Percentiles rank a stretch among this genome's conserved stretches.
These are phyloP conservation scores for Leersia perrieri DNA, from an alignment of 176 grass and related monocot genomes.

Conservation along the genomic window DNA sequence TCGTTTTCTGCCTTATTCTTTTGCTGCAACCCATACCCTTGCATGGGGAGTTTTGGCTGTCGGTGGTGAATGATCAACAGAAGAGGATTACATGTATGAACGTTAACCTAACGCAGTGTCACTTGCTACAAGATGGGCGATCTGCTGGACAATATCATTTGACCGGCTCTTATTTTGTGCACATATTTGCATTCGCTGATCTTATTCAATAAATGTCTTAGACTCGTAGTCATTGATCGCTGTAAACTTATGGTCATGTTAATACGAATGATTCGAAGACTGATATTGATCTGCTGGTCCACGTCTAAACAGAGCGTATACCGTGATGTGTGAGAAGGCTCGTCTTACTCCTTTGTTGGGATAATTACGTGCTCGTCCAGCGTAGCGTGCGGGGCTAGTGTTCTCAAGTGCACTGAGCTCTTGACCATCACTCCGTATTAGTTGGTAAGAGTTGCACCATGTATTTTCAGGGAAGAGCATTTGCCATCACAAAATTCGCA, in stretches of 20 bases:
- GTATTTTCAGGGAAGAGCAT: no score
- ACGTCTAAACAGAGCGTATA: not conserved
- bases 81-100: conserved; percentile 10
- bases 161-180: not conserved
- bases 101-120: not conserved
- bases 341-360: no score
- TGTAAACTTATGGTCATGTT: no score
- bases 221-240: not conserved
- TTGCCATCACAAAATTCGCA: no score
- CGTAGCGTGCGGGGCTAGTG: not conserved
- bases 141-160: not conserved
- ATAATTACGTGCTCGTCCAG: no score
- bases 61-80: not conserved
- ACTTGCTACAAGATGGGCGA: not conserved
- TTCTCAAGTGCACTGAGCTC: no score
- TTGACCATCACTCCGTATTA: no score
- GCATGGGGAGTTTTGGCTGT: conserved; percentile 28
- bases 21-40: conserved; percentile 24
- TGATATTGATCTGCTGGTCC: not conserved
- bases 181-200: not conserved
- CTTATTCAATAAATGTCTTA: not conserved
- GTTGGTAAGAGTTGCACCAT: no score
- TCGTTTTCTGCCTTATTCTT: conserved; percentile 34
- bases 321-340: no score
- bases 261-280: not conserved